Conservation (phyloP, 192 early-diverging fungal species). For the Coemansia sp. region DNA sequence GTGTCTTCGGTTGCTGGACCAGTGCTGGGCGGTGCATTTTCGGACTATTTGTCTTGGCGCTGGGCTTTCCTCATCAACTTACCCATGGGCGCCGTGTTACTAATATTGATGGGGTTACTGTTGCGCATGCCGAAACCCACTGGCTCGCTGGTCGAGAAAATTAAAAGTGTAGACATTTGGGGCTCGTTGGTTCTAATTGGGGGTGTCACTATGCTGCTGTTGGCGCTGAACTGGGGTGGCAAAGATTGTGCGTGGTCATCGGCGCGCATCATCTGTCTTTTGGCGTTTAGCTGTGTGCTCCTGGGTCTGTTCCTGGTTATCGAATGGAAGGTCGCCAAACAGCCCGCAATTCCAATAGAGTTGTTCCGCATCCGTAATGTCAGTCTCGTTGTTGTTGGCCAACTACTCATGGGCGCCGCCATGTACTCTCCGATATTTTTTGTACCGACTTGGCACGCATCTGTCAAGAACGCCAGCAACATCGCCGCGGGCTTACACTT, state of each 20-base stretch:
- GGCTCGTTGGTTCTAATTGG: slow-evolving; percentile 49
- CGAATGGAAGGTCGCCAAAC: slow-evolving; percentile 62
- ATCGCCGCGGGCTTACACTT: slow-evolving; percentile 33
- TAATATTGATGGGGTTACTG: slow-evolving; percentile 59
- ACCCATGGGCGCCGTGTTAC: slow-evolving; percentile 58
- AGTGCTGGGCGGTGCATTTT: slow-evolving; percentile 68
- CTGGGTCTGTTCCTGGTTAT: slow-evolving; percentile 40
- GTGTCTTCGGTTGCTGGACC: slow-evolving; percentile 66
- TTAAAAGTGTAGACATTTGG: slow-evolving; percentile 55
- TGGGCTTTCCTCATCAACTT: slow-evolving; percentile 82
- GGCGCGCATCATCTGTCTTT: slow-evolving; percentile 44
- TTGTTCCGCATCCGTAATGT: slow-evolving; percentile 33
- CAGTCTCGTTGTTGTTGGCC: slow-evolving; percentile 13
- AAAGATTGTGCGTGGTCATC: slow-evolving; percentile 55
- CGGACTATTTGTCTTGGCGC: slow-evolving; percentile 61
- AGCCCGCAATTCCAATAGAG: slow-evolving; percentile 58
- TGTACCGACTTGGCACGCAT: slow-evolving; percentile 33
- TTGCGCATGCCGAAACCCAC: slow-evolving; percentile 58
- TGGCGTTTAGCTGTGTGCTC: slow-evolving; percentile 37
- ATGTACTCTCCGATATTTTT: slow-evolving; percentile 34
- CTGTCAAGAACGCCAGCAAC: slow-evolving; percentile 32
- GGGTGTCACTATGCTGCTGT: slow-evolving; percentile 46
- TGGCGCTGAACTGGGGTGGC: slow-evolving; percentile 60
- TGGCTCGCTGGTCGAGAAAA: slow-evolving; percentile 35
- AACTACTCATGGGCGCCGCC: slow-evolving; percentile 34